Evolutionary conservation across 768 basidiomycete genomes (phyloP), one percentile per base, ranked within the genome.

Genomic region (Naganishia randhawae): DNA sequence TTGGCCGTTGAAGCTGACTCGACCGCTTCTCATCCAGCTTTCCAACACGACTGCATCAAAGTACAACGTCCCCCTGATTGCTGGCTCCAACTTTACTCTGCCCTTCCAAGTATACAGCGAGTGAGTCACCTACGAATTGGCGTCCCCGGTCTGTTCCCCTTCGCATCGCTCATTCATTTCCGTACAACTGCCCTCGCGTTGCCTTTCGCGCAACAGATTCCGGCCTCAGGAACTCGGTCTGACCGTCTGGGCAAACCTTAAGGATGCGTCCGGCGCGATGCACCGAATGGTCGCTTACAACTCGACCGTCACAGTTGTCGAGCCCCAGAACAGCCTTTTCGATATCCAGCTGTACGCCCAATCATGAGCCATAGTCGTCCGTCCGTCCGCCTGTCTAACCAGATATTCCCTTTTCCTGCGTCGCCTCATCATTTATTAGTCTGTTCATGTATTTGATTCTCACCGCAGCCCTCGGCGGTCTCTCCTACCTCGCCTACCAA

Each of bases 301-400:
- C 72, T 77, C 77, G 35, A 79, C 77, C 22, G 79, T 81, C 55
- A 73, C 75, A n/a, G 74, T 82, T 45, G 74, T 77, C 25, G 80
- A 81, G 71, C 78, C 76, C n/a, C 52, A 69, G n/a, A 57, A 69
- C 1, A 71, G 73, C 27, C 78, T 78, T 77, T 78, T 81, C 68
- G 81, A 82, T 71, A 69, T 79, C 10, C 68, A 74, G 35, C 71
- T 80, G 75, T 76, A 25, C 19, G 76, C 70, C 31, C 50, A 11
- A 19, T 16, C 39, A 6, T 17, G 13, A 32, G 7, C 50, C 25
- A 19, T 37, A 29, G 22, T 19, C 41, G 17, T 33, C 19, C 48
- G 6, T 6, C 10, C n/a, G 3, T 22, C 22, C 9, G 50, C 4
- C 14, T n/a, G 31, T 33, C 32, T 16, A 3, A 50, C 4, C 29